Evolutionary conservation across 352 stramenopile genomes (phyloP), one percentile per base, ranked within the genome.

Genomic region (Thalassiosira pacifica): DNA sequence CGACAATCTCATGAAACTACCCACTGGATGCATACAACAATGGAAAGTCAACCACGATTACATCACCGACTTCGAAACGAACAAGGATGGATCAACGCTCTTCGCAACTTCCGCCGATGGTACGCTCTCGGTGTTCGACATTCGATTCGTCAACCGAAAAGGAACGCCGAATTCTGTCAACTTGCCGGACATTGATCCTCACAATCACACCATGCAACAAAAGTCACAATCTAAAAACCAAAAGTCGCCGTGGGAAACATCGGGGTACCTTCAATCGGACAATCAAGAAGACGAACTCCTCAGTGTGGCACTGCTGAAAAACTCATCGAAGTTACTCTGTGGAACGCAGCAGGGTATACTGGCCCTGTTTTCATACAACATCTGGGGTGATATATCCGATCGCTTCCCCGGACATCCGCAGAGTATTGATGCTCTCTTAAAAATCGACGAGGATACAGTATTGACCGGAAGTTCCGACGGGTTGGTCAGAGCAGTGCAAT

Each of bases 401-500:
- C 95, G 97, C 4, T 99, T 98, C 79, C 96, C 96, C 0, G 97
- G 92, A 4, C 97, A 99, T 90, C 97, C 97, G 1, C 93, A 98
- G 37, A 98, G 95, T 27, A 96, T 99, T 32, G 97, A 99, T 75
- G 92, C 96, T 0, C 81, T 99, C 10, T 87, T 99, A 0, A 98
- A 98, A 86, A 93, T 99, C 63, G 97, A 99, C 78, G 97, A 99
- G 89, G 97, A 98, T 87, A 99, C 97, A 1, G 79, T 99, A 10
- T 91, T 99, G 32, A 99, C 98, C 2, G 98, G 97, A 42, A 98
- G 96, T 19, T 98, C 96, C 67, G 97, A 99, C 86, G 97, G 97
- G 10, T 96, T 98, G 68, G 95, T 99, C 75, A 93, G 97, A 42
- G 96, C 99, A 31, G 97, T 99, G 40, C 96, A 98, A 86, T 76